phyloP scores from a whole-genome alignment of 2,329 filamentous ascomycete genomes.

The Sporothrix phasma region DNA sequence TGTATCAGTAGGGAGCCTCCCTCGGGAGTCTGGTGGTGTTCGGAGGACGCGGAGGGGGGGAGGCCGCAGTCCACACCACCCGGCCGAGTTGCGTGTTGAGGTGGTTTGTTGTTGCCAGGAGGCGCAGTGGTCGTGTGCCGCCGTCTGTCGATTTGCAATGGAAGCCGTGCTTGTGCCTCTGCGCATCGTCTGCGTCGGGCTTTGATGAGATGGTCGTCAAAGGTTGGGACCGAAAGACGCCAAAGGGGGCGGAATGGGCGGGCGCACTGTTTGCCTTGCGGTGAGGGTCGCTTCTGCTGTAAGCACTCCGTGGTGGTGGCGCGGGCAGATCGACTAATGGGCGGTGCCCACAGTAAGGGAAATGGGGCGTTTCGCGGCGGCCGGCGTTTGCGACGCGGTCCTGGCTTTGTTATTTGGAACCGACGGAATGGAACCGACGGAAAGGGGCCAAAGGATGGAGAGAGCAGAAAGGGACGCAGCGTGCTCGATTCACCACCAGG shows the following conservation, averaged over 20 bases:
- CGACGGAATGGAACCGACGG: background rate
- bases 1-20: background rate
- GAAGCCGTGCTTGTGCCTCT: background rate
- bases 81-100: background rate
- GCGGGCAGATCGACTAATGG: constrained; percentile 11
- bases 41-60: background rate
- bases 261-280: background rate
- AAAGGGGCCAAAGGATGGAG: background rate
- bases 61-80: constrained; percentile 3
- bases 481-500: background rate
- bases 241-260: background rate
- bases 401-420: no score
- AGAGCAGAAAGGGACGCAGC: background rate
- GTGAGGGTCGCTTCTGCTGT: background rate
- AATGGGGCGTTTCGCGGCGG: background rate
- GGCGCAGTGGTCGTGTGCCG: background rate
- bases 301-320: background rate
- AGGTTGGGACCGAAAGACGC: background rate
- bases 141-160: background rate
- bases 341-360: background rate
- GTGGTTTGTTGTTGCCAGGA: background rate
- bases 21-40: background rate
- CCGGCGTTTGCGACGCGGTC: background rate
- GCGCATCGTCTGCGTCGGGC: background rate
- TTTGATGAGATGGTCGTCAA: background rate